Conservation (phyloP, 176 grass and related monocot species). For the Zoysia japonica region DNA sequence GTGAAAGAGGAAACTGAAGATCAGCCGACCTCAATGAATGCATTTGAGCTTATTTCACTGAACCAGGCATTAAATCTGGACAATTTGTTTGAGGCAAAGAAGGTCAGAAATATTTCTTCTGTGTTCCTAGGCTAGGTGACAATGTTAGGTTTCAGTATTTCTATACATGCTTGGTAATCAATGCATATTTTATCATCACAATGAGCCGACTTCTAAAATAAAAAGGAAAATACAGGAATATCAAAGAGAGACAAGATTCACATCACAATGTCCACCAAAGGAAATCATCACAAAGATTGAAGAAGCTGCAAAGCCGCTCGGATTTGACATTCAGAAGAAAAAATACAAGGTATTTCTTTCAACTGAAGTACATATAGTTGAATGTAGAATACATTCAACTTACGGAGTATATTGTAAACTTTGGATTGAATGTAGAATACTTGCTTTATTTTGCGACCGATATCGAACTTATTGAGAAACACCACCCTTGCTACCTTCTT, state of each 20-base stretch:
- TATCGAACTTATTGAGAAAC: background rate
- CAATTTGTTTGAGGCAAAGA: constrained; percentile 84
- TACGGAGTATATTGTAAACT: background rate
- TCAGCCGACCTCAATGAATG: constrained; percentile 91
- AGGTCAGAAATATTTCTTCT: constrained; percentile 55
- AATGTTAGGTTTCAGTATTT: constrained; percentile 3
- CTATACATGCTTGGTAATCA: constrained; percentile 1
- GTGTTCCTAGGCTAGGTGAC: background rate
- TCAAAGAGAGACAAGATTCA: constrained; percentile 96
- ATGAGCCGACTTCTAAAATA: constrained; percentile 16
- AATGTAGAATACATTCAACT: no score
- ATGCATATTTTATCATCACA: constrained; percentile 3
- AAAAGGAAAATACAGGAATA: constrained; percentile 58
- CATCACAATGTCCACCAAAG: constrained; percentile 80
- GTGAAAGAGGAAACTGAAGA: constrained; percentile 90
- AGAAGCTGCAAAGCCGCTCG: constrained; percentile 96
- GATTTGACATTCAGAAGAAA: constrained; percentile 96
- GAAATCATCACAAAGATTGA: constrained; percentile 95
- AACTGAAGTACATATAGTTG: constrained; percentile 9
- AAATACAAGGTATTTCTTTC: constrained; percentile 78
- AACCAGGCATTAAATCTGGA: constrained; percentile 89
- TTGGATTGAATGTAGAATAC: background rate
- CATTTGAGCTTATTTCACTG: constrained; percentile 97
- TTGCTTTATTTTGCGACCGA: no score
- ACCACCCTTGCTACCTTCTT: background rate